Conservation (phyloP, 306 rosid species). For the Cicer yamashitae region DNA sequence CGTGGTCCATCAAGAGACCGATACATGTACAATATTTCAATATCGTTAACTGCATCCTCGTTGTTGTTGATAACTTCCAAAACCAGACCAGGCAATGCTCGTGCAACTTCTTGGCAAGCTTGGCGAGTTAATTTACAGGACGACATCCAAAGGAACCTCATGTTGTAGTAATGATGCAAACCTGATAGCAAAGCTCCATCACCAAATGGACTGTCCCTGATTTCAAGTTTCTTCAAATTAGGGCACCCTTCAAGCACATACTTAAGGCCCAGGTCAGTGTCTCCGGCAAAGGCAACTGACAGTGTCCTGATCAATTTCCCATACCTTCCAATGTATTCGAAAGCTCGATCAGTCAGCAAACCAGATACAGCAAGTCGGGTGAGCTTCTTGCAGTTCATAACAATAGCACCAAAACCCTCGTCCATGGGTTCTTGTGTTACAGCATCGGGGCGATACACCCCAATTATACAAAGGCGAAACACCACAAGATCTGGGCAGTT, state of each 20-base stretch:
- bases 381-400: slow-evolving; percentile 90
- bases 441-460: slow-evolving; percentile 69
- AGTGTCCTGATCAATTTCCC: slow-evolving; percentile 85
- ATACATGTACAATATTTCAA: slow-evolving; percentile 51
- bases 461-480: slow-evolving; percentile 91
- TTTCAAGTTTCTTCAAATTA: slow-evolving; percentile 86
- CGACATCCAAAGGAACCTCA: slow-evolving; percentile 97
- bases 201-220: slow-evolving; percentile 91
- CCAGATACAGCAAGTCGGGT: slow-evolving; percentile 91
- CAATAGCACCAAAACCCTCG: slow-evolving; percentile 92
- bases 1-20: slow-evolving; percentile 68
- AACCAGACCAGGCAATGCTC: slow-evolving; percentile 68
- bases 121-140: slow-evolving; percentile 63
- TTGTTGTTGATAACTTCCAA: slow-evolving; percentile 67
- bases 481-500: slow-evolving; percentile 85
- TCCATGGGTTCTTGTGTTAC: slow-evolving; percentile 79
- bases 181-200: slow-evolving; percentile 80
- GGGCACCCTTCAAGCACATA: slow-evolving; percentile 84
- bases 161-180: slow-evolving; percentile 84
- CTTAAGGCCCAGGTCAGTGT: slow-evolving; percentile 67
- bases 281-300: slow-evolving; percentile 88
- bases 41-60: slow-evolving; percentile 6
- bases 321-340: slow-evolving; percentile 68
- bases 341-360: slow-evolving; percentile 77
- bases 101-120: slow-evolving; percentile 77